Evolutionary conservation across 805 yeast species (phyloP).

Genomic region (Schizosaccharomyces octosporus): DNA sequence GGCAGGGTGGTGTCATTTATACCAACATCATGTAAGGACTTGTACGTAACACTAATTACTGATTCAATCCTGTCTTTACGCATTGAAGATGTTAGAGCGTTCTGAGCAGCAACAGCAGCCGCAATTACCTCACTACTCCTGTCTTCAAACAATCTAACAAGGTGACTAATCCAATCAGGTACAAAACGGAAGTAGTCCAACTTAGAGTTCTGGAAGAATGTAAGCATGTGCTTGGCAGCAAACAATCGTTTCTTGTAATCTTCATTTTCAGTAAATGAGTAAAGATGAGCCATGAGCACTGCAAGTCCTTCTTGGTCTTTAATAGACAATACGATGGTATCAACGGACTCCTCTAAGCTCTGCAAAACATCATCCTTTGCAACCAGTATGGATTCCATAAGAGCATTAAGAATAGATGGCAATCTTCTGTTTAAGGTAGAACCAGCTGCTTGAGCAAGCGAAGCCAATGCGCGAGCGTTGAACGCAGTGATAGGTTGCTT

Average conservation of each 20-base stretch:
- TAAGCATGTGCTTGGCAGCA: conserved; percentile 40
- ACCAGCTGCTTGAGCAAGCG: conserved; percentile 79
- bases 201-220: conserved; percentile 38
- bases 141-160: conserved; percentile 53
- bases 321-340: conserved; percentile 45
- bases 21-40: conserved; percentile 43
- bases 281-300: conserved; percentile 41
- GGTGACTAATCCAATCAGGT: conserved; percentile 47
- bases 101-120: conserved; percentile 39
- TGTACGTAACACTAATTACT: conserved; percentile 58
- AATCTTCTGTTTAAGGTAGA: conserved; percentile 49
- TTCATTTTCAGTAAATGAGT: conserved; percentile 48
- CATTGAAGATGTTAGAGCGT: conserved; percentile 42
- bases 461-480: conserved; percentile 70
- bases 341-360: conserved; percentile 24
- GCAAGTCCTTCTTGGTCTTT: conserved; percentile 59
- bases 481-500: conserved; percentile 57
- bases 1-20: conserved; percentile 37
- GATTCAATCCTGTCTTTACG: conserved; percentile 54
- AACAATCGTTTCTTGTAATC: conserved; percentile 38
- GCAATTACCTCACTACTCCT: conserved; percentile 33
- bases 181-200: conserved; percentile 52
- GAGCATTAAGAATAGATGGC: conserved; percentile 44
- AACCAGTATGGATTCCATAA: conserved; percentile 28
- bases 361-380: conserved; percentile 20